Conservation (phyloP, 1,284 basidiomycete species). For the Moniliella sp. region DNA sequence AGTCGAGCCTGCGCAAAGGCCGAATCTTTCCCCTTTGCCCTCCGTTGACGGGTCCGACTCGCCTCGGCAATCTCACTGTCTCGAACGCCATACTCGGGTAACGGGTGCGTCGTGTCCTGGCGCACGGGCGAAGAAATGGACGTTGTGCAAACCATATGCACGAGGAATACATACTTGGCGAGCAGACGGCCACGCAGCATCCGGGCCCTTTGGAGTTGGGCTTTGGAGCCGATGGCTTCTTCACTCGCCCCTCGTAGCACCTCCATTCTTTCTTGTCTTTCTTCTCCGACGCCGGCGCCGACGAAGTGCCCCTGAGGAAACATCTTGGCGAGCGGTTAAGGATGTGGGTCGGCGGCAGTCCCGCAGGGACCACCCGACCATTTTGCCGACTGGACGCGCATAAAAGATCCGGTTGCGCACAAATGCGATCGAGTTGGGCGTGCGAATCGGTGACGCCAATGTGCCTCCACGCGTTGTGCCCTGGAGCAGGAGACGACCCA, state of each 20-base stretch:
- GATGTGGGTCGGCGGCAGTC: slow-evolving; percentile 41
- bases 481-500: not conserved
- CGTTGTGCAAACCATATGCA: slow-evolving; percentile 50
- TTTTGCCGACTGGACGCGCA: slow-evolving; percentile 41
- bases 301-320: not conserved
- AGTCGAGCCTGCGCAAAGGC: too few species aligned
- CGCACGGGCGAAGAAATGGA: slow-evolving; percentile 38
- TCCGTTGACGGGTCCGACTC: too few species aligned
- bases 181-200: slow-evolving; percentile 41
- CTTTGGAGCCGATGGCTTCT: slow-evolving; percentile 11
- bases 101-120: too few species aligned
- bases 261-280: not conserved
- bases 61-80: too few species aligned
- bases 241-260: slow-evolving; percentile 12
- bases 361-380: slow-evolving; percentile 39
- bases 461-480: not conserved
- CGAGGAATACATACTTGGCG: slow-evolving; percentile 60
- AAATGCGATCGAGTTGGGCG: slow-evolving; percentile 37
- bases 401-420: slow-evolving; percentile 48
- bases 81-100: too few species aligned
- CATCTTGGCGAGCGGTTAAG: not conserved
- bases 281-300: not conserved
- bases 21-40: too few species aligned
- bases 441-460: not conserved
- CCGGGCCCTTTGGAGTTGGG: slow-evolving; percentile 5